Base-by-base conservation (phyloP, 1,139 yeast species). In the Hyphopichia buzzinii region DNA sequence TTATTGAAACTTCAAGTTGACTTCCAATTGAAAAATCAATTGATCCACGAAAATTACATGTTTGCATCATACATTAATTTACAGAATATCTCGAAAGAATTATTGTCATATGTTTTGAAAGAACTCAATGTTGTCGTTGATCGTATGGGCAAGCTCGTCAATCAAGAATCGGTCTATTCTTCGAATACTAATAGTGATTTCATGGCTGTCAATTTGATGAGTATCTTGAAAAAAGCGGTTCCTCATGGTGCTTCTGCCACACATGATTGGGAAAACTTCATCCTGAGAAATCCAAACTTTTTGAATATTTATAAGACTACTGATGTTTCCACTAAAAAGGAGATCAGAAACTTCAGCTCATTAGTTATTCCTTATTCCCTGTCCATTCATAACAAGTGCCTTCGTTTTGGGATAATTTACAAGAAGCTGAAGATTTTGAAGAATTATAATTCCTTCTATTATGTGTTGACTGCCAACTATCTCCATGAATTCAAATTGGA, bases 401-500 rank as follows among this genome's bases (percentile, higher is more conserved):
- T 71, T 30, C 53, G 75, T 31, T 68, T 62, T 42, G 77, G 77
- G 6, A 49, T 58, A 28, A 53, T 71, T 44, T 70, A 68, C 50
- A 67, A 66, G 47, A 71, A 71, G 44, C 66, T 65, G 37, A 71
- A 67, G 46, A 43, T 71, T 24, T 51, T 70, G 44, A 71, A 71
- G 44, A 67, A 62, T 36, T 71, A 71, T 42, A 64, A 58, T 30
- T 49, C 68, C 12, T 56, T 48, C 47, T 69, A 62, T 46, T 70
- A 67, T 39, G 57, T 71, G 17, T 59, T 71, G 45, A 66, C 74
- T 2, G 66, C 75, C 46, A 71, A 70, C 48, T 71, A 65, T 42
- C 51, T 71, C 23, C 77, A 71, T 44, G 76, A 71, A 47, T 71
- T 68, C 49, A 63, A 57, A 40, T 52, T 66, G 34, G 74, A 67